These are phyloP conservation scores for Hygrophorus russula DNA, from an alignment of 768 basidiomycete species.

Conservation along the genomic window DNA sequence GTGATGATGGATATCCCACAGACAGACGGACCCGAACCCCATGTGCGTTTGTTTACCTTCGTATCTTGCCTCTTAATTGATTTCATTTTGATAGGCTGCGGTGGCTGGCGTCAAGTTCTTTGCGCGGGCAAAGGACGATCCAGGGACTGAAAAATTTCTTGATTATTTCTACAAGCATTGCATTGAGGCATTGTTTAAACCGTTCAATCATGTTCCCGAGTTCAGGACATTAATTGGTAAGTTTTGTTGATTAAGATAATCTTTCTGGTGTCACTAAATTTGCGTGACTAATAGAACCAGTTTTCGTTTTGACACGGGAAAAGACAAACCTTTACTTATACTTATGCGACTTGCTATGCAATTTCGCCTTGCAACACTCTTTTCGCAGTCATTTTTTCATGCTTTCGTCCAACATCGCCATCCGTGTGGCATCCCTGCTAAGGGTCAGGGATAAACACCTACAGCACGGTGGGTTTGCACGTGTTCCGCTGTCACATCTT, in stretches of 20 bases:
- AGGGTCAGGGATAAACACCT: constrained; percentile 85
- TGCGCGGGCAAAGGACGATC: constrained; percentile 65
- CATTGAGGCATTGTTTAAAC: constrained; percentile 67
- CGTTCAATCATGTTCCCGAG: constrained; percentile 65
- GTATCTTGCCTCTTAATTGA: background rate
- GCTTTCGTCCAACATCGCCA: constrained; percentile 67
- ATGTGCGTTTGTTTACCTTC: constrained; percentile 14
- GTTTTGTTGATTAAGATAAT: constrained; percentile 22
- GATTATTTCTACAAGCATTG: constrained; percentile 90
- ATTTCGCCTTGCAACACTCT: constrained; percentile 78
- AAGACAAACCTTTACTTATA: constrained; percentile 78
- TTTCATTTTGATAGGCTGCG: background rate
- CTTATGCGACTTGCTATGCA: constrained; percentile 85
- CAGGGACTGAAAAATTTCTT: constrained; percentile 78
- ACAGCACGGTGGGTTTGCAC: constrained; percentile 59
- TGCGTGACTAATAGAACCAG: constrained; percentile 27
- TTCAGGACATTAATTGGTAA: constrained; percentile 34
- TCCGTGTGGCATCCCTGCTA: constrained; percentile 66
- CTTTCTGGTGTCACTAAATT: constrained; percentile 15
- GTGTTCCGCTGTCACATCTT: constrained; percentile 1
- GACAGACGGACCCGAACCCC: constrained; percentile 24
- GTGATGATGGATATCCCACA: constrained; percentile 72
- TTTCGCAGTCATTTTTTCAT: constrained; percentile 90
- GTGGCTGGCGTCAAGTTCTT: constrained; percentile 23
- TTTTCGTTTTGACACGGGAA: constrained; percentile 54